phyloP scores from a whole-genome alignment of 768 basidiomycete species.

The Lactarius quietus region DNA sequence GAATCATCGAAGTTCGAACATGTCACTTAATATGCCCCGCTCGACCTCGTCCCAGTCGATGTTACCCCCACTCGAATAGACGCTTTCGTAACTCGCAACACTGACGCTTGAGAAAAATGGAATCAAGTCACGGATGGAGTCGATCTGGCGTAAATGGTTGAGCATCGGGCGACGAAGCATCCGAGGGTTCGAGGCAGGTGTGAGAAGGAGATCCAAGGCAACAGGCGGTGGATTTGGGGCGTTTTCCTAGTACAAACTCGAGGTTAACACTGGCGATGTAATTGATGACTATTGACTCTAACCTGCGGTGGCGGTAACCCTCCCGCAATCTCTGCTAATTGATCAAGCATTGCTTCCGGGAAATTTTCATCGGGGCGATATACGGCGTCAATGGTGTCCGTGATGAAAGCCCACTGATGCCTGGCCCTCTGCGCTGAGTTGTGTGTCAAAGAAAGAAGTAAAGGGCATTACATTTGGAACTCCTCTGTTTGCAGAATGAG shows the following conservation, averaged over 20 bases:
- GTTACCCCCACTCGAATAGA: slow-evolving; percentile 76
- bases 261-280: not conserved
- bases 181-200: slow-evolving; percentile 37
- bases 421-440: slow-evolving; percentile 35
- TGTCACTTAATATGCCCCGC: slow-evolving; percentile 71
- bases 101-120: slow-evolving; percentile 90
- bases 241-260: slow-evolving; percentile 3
- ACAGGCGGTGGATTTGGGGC: not conserved
- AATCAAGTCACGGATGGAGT: slow-evolving; percentile 80
- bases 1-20: slow-evolving; percentile 75
- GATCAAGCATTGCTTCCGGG: slow-evolving; percentile 89
- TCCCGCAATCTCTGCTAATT: slow-evolving; percentile 78
- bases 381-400: slow-evolving; percentile 94
- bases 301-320: slow-evolving; percentile 52
- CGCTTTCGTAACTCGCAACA: slow-evolving; percentile 83
- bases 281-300: not conserved
- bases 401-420: slow-evolving; percentile 98
- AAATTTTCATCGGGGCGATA: slow-evolving; percentile 81
- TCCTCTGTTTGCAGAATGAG: slow-evolving; percentile 93
- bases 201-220: slow-evolving; percentile 7
- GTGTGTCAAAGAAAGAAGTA: not conserved
- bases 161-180: slow-evolving; percentile 74
- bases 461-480: slow-evolving; percentile 77
- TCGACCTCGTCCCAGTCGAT: slow-evolving; percentile 93
- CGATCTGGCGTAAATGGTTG: slow-evolving; percentile 62